These are phyloP conservation scores for Pseudogymnoascus sp. DNA, from an alignment of 2,329 filamentous ascomycete species.

Conservation along the genomic window DNA sequence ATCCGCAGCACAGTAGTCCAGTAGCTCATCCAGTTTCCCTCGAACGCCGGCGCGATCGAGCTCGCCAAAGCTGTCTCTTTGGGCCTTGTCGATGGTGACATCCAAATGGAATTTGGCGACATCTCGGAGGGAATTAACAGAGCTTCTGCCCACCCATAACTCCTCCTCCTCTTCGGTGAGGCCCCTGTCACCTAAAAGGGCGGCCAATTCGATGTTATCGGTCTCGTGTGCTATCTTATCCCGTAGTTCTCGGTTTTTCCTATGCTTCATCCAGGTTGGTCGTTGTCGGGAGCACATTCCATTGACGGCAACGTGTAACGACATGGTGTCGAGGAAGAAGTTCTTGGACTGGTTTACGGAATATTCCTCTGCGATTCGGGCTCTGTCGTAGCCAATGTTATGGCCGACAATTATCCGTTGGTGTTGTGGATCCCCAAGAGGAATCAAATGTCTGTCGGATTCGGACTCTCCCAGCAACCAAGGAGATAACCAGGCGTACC, in stretches of 20 bases:
- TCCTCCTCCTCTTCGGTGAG: constrained; percentile 82
- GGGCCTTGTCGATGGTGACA: constrained; percentile 81
- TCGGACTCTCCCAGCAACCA: constrained; percentile 83
- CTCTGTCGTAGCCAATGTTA: constrained; percentile 91
- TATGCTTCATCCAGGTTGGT: constrained; percentile 95
- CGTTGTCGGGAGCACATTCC: constrained; percentile 97
- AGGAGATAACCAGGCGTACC: constrained; percentile 97
- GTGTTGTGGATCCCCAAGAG: constrained; percentile 67
- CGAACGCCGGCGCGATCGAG: constrained; percentile 64
- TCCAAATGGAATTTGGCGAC: constrained; percentile 95
- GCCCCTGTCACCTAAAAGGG: constrained; percentile 58
- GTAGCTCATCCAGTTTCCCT: constrained; percentile 66
- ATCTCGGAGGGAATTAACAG: constrained; percentile 87
- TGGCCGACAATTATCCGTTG: constrained; percentile 82
- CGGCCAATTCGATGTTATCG: constrained; percentile 60
- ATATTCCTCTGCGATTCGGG: constrained; percentile 84
- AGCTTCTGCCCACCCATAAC: constrained; percentile 89
- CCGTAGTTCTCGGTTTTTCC: constrained; percentile 76
- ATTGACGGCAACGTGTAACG: constrained; percentile 91
- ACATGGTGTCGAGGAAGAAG: constrained; percentile 95
- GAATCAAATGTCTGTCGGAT: constrained; percentile 71
- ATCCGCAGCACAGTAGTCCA: constrained; percentile 93
- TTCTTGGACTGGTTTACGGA: constrained; percentile 72
- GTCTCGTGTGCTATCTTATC: constrained; percentile 70
- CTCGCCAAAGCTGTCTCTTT: constrained; percentile 78